Conservation (phyloP, 805 yeast species). For the Naumovozyma baii region DNA sequence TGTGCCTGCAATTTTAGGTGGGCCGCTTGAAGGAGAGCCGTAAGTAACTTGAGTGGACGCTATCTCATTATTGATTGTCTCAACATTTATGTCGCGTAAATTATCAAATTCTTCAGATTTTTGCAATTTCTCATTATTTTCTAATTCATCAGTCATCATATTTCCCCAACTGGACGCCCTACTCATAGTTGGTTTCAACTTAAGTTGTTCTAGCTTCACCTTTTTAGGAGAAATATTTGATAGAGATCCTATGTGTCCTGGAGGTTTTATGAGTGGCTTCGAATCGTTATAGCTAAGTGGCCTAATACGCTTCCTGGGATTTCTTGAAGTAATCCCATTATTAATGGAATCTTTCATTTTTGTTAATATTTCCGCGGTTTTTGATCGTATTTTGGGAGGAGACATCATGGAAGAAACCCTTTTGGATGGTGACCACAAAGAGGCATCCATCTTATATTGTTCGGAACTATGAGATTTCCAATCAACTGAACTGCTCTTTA, state of each 20-base stretch:
- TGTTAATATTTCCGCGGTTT: background rate
- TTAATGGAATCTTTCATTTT: background rate
- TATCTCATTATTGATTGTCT: constrained; percentile 2
- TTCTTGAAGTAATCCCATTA: background rate
- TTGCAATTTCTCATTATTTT: constrained; percentile 3
- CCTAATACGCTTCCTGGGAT: background rate
- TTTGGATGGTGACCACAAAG: background rate
- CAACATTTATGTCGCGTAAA: constrained; percentile 1
- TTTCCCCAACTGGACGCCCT: constrained; percentile 26
- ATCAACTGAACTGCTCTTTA: background rate
- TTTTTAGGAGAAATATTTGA: constrained; percentile 1
- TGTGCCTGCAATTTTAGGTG: background rate
- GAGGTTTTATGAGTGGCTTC: background rate
- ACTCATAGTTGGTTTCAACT: constrained; percentile 6
- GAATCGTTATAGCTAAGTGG: background rate
- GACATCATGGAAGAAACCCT: background rate
- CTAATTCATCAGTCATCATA: constrained; percentile 14
- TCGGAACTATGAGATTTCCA: background rate
- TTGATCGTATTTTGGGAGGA: background rate
- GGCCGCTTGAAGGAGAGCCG: constrained; percentile 8
- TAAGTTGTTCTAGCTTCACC: constrained; percentile 2
- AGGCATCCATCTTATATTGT: background rate
- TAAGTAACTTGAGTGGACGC: constrained; percentile 24
- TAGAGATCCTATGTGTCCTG: background rate
- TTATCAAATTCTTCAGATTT: background rate